phyloP scores from a whole-genome alignment of 257 asterid genomes.

The Ilex aquifolium region DNA sequence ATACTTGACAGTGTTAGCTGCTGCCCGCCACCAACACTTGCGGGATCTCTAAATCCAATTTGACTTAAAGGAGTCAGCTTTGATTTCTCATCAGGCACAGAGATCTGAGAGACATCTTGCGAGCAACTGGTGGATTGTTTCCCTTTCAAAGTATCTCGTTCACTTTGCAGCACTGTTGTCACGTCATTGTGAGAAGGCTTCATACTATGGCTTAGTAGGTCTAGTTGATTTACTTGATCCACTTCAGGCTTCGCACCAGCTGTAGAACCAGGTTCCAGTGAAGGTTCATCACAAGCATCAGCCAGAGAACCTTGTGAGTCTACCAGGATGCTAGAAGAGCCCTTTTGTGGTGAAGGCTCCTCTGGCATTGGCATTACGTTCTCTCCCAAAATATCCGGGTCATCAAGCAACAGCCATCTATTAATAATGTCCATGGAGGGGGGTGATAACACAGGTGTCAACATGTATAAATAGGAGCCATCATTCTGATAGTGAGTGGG shows the following conservation, averaged over 20 bases:
- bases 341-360: conserved; percentile 27
- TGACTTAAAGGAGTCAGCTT: conserved; percentile 87
- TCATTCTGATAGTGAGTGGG: conserved; percentile 73
- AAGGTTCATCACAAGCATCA: conserved; percentile 26
- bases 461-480: conserved; percentile 74
- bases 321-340: conserved; percentile 27
- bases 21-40: conserved; percentile 84
- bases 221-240: conserved; percentile 16
- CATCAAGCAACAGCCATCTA: conserved; percentile 46
- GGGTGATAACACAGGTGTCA: conserved; percentile 67
- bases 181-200: conserved; percentile 23
- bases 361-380: conserved; percentile 20
- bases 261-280: conserved; percentile 25
- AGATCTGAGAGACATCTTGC: conserved; percentile 70
- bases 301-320: conserved; percentile 46
- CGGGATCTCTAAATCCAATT: conserved; percentile 85
- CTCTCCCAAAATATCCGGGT: conserved; percentile 18
- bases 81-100: conserved; percentile 69
- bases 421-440: conserved; percentile 58
- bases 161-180: conserved; percentile 12
- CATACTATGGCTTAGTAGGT: conserved; percentile 26
- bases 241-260: conserved; percentile 21
- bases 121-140: conserved; percentile 34
- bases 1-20: conserved; percentile 79
- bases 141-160: conserved; percentile 16